These are phyloP conservation scores for Sextonia rubra DNA, from an alignment of 164 flowering plant species.

Conservation along the genomic window DNA sequence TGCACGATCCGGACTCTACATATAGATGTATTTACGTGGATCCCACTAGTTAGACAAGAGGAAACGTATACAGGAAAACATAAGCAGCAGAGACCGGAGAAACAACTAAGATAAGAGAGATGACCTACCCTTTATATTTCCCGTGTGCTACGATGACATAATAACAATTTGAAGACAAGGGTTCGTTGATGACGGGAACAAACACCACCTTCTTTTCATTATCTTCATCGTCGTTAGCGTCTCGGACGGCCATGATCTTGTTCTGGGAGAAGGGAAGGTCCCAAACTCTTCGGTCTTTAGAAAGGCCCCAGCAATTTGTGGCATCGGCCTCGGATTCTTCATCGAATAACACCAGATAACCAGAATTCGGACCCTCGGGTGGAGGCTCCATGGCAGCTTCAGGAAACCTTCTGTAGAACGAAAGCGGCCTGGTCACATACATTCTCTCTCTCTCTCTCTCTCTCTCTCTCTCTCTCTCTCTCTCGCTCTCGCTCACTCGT, in stretches of 20 bases:
- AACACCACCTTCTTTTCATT: conserved; percentile 23
- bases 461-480: background rate
- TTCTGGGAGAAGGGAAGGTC: conserved; percentile 43
- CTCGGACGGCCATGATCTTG: conserved; percentile 20
- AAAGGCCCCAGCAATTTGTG: conserved; percentile 29
- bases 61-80: too few species aligned
- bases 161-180: conserved; percentile 53
- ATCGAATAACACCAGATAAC: conserved; percentile 40
- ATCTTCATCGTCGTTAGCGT: background rate
- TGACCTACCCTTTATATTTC: conserved; percentile 42
- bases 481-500: background rate
- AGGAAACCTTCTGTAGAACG: conserved; percentile 30
- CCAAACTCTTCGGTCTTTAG: conserved; percentile 16
- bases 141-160: conserved; percentile 43
- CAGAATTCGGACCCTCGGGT: conserved; percentile 60
- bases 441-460: conserved; percentile 17
- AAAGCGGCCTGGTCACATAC: conserved; percentile 63
- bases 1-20: too few species aligned
- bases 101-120: background rate
- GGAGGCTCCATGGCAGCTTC: conserved; percentile 18
- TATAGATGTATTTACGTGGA: too few species aligned
- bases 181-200: conserved; percentile 50
- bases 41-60: too few species aligned
- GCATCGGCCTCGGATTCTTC: conserved; percentile 30
- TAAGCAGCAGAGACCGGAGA: too few species aligned